Conservation (phyloP, 176 grass and related monocot genomes). For the Tillandsia fasciculata region DNA sequence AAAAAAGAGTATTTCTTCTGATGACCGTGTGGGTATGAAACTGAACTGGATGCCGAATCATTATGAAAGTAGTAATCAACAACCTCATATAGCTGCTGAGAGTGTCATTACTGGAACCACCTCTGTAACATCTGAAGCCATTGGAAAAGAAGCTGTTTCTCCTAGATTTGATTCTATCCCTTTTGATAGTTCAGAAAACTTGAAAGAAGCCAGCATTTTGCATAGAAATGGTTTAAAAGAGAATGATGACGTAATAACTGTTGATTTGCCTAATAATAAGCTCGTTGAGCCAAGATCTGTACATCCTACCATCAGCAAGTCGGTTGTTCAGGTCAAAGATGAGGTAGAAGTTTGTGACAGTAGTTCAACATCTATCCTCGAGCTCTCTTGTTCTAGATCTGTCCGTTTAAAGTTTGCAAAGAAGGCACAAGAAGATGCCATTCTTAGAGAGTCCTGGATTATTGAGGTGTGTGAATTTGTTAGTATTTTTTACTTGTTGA, state of each 20-base stretch:
- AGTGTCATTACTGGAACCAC: conserved; percentile 18
- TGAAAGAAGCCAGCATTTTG: conserved; percentile 20
- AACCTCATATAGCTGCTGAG: conserved; percentile 21
- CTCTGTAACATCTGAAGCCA: conserved; percentile 19
- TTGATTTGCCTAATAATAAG: conserved; percentile 10
- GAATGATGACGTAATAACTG: conserved; percentile 24
- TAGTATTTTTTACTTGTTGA: conserved; percentile 22
- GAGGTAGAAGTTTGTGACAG: conserved; percentile 33
- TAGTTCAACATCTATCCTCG: conserved; percentile 10
- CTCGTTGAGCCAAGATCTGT: neutral
- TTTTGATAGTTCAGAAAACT: conserved; percentile 26
- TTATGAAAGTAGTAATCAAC: conserved; percentile 29
- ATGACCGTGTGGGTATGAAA: neutral
- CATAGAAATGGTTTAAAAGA: conserved; percentile 20
- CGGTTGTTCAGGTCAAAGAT: conserved; percentile 25
- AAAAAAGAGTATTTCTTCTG: conserved; percentile 8
- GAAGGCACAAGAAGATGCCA: conserved; percentile 64
- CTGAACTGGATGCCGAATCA: conserved; percentile 9
- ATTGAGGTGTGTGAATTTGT: conserved; percentile 58
- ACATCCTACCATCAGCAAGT: too few species aligned
- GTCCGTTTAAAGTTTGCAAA: conserved; percentile 26
- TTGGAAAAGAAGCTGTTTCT: conserved; percentile 37
- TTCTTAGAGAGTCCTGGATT: conserved; percentile 53
- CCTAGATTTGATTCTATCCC: conserved; percentile 24
- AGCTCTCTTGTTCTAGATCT: conserved; percentile 19